Evolutionary conservation across 352 stramenopile species (phyloP).

Genomic region (Globisporangium parvum): DNA sequence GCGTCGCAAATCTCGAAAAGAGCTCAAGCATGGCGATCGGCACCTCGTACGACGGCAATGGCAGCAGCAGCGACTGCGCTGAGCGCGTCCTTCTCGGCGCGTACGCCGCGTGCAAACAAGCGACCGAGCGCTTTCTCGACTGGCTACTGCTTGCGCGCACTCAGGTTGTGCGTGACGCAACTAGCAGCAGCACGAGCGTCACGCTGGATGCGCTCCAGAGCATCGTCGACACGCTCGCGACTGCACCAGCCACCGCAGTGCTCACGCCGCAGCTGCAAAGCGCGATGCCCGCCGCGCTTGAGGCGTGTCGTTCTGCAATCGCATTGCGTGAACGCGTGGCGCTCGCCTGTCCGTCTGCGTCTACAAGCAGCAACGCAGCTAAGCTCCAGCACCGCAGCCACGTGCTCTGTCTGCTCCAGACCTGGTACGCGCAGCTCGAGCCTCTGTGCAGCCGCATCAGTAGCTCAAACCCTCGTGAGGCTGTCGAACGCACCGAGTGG

Average conservation of each 20-base stretch:
- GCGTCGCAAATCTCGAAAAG: too few species aligned
- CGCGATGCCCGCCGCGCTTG: slow-evolving; percentile 17
- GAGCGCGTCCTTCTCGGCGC: background rate
- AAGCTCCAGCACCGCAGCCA: background rate
- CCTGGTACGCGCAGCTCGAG: slow-evolving; percentile 1
- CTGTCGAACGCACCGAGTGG: too few species aligned
- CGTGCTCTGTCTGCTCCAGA: background rate
- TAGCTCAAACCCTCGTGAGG: too few species aligned
- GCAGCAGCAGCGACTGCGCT: too few species aligned
- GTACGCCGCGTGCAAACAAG: slow-evolving; percentile 15
- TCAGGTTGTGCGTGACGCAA: background rate
- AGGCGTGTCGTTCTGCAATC: slow-evolving; percentile 16
- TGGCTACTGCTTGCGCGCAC: slow-evolving; percentile 14
- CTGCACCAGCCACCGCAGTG: background rate
- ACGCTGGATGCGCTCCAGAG: slow-evolving; percentile 3
- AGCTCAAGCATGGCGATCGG: too few species aligned
- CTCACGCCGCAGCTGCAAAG: slow-evolving; percentile 17
- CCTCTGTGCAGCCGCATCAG: background rate
- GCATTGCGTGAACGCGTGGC: slow-evolving; percentile 16
- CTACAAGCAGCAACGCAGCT: background rate
- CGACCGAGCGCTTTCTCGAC: slow-evolving; percentile 18
- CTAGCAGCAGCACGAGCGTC: background rate
- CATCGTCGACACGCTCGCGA: slow-evolving; percentile 14
- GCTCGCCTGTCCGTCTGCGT: slow-evolving; percentile 10
- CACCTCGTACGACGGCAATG: too few species aligned